Evolutionary conservation across 768 basidiomycete genomes (phyloP).

Genomic region (Auricularia sp.): DNA sequence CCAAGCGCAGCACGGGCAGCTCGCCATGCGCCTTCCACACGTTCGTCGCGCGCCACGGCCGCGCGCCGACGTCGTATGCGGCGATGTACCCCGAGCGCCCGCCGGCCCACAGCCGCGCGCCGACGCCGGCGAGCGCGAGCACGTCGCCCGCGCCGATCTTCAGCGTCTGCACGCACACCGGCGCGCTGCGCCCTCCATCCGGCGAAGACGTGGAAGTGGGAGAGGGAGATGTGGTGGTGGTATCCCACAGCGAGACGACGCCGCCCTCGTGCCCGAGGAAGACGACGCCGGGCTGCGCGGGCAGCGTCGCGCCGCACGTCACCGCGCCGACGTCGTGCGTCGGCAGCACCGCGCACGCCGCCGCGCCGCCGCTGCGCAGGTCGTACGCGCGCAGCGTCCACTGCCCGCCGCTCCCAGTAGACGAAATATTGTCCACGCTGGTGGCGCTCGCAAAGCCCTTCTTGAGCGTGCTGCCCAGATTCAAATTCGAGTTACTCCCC

Average conservation of each 20-base stretch:
- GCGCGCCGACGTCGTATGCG: conserved; percentile 51
- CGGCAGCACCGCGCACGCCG: conserved; percentile 47
- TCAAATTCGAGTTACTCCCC: conserved; percentile 25
- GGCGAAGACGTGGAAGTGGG: conserved; percentile 15
- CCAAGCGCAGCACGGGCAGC: conserved; percentile 52
- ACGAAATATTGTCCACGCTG: background rate
- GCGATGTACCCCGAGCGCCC: conserved; percentile 71
- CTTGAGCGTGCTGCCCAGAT: background rate
- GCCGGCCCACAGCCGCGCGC: conserved; percentile 80
- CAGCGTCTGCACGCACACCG: conserved; percentile 61
- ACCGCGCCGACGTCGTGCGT: conserved; percentile 72
- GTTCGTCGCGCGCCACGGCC: conserved; percentile 83
- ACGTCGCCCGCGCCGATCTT: conserved; percentile 78
- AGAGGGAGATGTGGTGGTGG: conserved; percentile 21
- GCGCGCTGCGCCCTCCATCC: conserved; percentile 37
- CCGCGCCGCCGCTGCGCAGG: conserved; percentile 19
- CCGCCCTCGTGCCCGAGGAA: conserved; percentile 93
- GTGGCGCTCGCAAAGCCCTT: background rate
- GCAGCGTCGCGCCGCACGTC: conserved; percentile 68
- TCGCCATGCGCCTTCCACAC: conserved; percentile 73
- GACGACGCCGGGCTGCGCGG: conserved; percentile 52
- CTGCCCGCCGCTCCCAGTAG: conserved; percentile 12
- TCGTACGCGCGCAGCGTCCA: conserved; percentile 76
- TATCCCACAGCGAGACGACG: conserved; percentile 76
- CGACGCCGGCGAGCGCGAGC: conserved; percentile 74